Evolutionary conservation across 345 rosid genomes (phyloP).

Genomic region (Lumnitzera littorea): DNA sequence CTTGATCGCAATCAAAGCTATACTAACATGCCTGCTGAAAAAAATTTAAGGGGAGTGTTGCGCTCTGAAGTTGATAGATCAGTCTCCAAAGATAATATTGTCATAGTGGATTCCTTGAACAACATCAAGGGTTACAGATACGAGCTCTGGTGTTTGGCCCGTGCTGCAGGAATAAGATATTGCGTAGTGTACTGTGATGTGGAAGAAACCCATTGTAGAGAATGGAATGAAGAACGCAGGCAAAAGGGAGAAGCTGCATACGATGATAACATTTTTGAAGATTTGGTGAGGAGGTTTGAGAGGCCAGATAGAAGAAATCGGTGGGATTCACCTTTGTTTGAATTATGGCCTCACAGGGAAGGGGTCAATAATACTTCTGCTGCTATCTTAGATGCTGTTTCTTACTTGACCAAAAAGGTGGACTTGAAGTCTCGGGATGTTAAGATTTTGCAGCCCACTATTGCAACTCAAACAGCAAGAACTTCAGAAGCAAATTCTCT

Average conservation of each 20-base stretch:
- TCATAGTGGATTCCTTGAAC: constrained; percentile 89
- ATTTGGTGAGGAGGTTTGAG: constrained; percentile 82
- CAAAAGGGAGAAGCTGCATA: constrained; percentile 57
- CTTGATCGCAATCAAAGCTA: constrained; percentile 88
- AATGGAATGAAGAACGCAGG: constrained; percentile 73
- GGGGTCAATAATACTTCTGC: constrained; percentile 52
- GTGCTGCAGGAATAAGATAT: constrained; percentile 80
- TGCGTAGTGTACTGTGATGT: constrained; percentile 70
- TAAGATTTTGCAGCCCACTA: constrained; percentile 83
- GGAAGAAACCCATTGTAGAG: constrained; percentile 52
- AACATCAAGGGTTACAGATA: constrained; percentile 93
- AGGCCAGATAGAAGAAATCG: constrained; percentile 82
- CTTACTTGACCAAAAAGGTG: constrained; percentile 63
- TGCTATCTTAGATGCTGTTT: constrained; percentile 64
- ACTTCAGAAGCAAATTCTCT: constrained; percentile 77
- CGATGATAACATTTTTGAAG: constrained; percentile 61
- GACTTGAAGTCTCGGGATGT: constrained; percentile 73
- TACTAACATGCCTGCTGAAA: constrained; percentile 84
- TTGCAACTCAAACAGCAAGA: constrained; percentile 68
- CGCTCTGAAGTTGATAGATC: constrained; percentile 98
- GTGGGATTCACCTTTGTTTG: constrained; percentile 96
- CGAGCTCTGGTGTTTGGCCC: constrained; percentile 95
- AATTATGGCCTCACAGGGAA: constrained; percentile 51
- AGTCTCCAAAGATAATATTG: constrained; percentile 67
- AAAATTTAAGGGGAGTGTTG: constrained; percentile 83